Percentiles rank a stretch among this genome's conserved stretches.
These are phyloP conservation scores for Nicotiana paniculata DNA, from an alignment of 257 asterid genomes.

Conservation along the genomic window DNA sequence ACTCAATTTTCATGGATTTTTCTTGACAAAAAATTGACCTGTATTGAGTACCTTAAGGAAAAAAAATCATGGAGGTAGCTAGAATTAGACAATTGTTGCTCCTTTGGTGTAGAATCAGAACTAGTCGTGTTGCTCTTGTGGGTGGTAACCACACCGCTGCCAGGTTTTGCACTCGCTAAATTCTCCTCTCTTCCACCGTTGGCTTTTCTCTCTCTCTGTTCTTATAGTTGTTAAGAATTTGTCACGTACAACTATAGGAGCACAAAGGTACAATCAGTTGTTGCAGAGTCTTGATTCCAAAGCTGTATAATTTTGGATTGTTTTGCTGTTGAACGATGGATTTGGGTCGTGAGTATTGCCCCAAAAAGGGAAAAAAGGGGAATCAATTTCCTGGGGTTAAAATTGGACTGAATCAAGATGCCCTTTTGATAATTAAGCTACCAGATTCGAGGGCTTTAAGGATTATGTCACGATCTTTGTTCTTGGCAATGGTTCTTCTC, in stretches of 20 bases:
- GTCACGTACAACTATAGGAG: not conserved
- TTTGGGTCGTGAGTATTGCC: conserved; percentile 18
- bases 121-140: conserved; percentile 53
- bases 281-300: not conserved
- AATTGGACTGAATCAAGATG: conserved; percentile 25
- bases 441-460: conserved; percentile 57
- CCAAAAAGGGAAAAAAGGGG: conserved; percentile 13
- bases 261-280: not conserved
- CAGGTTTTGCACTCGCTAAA: conserved; percentile 76
- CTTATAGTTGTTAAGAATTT: conserved; percentile 10
- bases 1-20: not conserved
- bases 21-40: not conserved
- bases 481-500: conserved; percentile 46
- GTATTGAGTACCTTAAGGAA: not conserved
- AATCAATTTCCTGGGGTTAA: conserved; percentile 13
- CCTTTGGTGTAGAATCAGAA: conserved; percentile 43
- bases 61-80: conserved; percentile 52
- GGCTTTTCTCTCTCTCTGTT: conserved; percentile 12
- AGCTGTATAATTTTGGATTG: not conserved
- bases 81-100: conserved; percentile 52
- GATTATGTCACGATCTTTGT: conserved; percentile 48
- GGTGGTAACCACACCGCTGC: conserved; percentile 91
- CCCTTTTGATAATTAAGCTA: conserved; percentile 42
- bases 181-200: conserved; percentile 1
- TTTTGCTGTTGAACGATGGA: conserved; percentile 27